A percentile compares a stretch with the other conserved stretches of the same genome.
Conservation (phyloP, 2,329 filamentous ascomycete species). For the Epichloe glyceriae region DNA sequence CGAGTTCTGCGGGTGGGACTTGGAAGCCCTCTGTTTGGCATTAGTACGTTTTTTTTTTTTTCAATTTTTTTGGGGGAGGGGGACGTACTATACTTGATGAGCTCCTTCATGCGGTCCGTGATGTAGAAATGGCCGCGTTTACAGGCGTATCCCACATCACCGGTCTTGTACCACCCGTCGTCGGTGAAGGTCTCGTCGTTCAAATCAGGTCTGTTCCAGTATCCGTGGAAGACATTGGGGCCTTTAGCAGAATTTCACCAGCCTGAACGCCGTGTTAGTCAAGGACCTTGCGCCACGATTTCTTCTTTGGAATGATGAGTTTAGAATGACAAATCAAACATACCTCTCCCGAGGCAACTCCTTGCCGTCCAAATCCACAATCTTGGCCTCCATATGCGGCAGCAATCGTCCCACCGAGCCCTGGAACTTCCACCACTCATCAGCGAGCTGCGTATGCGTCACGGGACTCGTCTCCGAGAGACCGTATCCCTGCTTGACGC, state of each 20-base stretch:
- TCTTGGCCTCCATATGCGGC: conserved; percentile 69
- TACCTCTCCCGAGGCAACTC: conserved; percentile 38
- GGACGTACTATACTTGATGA: conserved; percentile 37
- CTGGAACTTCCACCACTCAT: conserved; percentile 62
- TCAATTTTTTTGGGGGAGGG: accelerated
- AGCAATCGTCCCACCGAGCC: conserved; percentile 68
- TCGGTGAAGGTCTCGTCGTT: conserved; percentile 57
- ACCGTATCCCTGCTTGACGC: conserved; percentile 87
- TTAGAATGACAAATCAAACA: neutral
- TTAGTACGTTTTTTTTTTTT: conserved; percentile 25
- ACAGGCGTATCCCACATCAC: conserved; percentile 73
- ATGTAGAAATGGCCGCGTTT: conserved; percentile 73
- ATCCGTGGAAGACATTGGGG: conserved; percentile 70
- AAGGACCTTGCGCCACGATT: no score
- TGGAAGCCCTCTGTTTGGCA: conserved; percentile 45
- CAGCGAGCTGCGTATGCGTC: conserved; percentile 60
- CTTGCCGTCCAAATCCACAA: conserved; percentile 51
- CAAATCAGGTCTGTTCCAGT: conserved; percentile 59
- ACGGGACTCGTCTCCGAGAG: conserved; percentile 77
- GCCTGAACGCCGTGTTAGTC: conserved; percentile 1
- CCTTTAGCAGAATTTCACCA: conserved; percentile 64
- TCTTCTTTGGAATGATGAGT: neutral
- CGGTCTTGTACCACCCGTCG: conserved; percentile 83
- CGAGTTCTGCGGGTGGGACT: conserved; percentile 56
- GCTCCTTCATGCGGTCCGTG: conserved; percentile 71